These are phyloP conservation scores for Parastagonospora avenae DNA, from an alignment of 2,329 filamentous ascomycete species.

Conservation along the genomic window DNA sequence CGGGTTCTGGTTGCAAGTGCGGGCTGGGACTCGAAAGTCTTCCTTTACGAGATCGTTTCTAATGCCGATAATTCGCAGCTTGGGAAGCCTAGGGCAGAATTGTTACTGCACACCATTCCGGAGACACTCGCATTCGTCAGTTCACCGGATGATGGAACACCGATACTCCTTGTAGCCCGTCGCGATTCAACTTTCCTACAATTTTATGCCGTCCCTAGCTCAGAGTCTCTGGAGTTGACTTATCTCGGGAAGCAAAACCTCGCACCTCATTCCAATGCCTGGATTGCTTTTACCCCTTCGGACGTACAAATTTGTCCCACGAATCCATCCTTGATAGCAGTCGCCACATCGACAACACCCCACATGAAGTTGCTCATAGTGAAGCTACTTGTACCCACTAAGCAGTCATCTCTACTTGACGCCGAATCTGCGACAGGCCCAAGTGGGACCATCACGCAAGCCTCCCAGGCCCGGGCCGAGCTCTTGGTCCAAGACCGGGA, in stretches of 20 bases:
- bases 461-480: slow-evolving; percentile 58
- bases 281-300: slow-evolving; percentile 66
- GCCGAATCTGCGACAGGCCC: slow-evolving; percentile 7
- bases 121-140: slow-evolving; percentile 61
- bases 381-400: slow-evolving; percentile 59
- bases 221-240: slow-evolving; percentile 13
- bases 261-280: slow-evolving; percentile 67
- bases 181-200: slow-evolving; percentile 64
- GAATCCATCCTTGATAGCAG: slow-evolving; percentile 60
- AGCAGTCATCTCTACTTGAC: slow-evolving; percentile 6
- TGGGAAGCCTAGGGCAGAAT: slow-evolving; percentile 49
- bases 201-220: slow-evolving; percentile 55
- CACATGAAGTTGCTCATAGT: slow-evolving; percentile 68
- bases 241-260: slow-evolving; percentile 64
- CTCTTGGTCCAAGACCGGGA: slow-evolving; percentile 61
- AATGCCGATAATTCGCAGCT: slow-evolving; percentile 34
- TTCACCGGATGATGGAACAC: slow-evolving; percentile 52
- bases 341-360: slow-evolving; percentile 65
- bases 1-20: slow-evolving; percentile 57
- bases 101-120: slow-evolving; percentile 59
- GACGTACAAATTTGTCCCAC: slow-evolving; percentile 61
- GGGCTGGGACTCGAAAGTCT: slow-evolving; percentile 64
- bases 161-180: slow-evolving; percentile 60
- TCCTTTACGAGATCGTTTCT: slow-evolving; percentile 53
- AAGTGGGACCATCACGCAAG: slow-evolving; percentile 50